Base-by-base conservation (phyloP, 2,329 filamentous ascomycete species). In the Pezicula radicicola region DNA sequence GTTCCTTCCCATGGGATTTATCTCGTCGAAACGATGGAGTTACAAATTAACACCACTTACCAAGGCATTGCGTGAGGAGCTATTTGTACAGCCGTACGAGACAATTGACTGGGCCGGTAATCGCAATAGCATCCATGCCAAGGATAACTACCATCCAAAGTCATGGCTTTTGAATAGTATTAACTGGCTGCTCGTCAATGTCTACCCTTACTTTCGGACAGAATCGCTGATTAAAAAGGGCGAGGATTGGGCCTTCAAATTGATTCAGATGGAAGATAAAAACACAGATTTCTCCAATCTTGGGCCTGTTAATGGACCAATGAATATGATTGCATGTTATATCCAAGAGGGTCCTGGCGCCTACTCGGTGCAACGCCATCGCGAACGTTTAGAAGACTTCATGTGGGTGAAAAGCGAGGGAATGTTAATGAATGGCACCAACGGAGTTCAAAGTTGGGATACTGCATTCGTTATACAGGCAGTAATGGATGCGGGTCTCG, bases 381-480 rank as follows among this genome's bases (percentile, higher is more conserved):
- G 89, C 8, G 89, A 97, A 62, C 83, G 91, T 3, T 70, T 96
- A 12, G 80, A 89, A 41, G 94, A 99, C 63, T 95, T 87, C 55
- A 70, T 99, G 28, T 99, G 94, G 92, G 78, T 99, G 46, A 96
- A 95, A 57, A 70, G 85, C 33, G 92, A 97, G 66, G 94, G 94
- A 6, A 91, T 99, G 89, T 78, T 97, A 45, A 87, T 87, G 71
- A 97, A 97, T 62, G 94, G 94, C 36, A 99, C 94, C 8, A 97
- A 99, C 61, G 94, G 94, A n/a, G 92, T 97, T 1, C 94, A 99
- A 70, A 88, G 85, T 58, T 99, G 94, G 94, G 94, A 99, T 66
- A 99, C 94, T 0, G 81, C 91, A 0, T 97, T 97, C 66, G 74
- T 87, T 16, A 90, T 97, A 33, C 91, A 96, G 68, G 87, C 89